phyloP scores from a whole-genome alignment of 2,329 filamentous ascomycete species.

The Trichoderma gracile region DNA sequence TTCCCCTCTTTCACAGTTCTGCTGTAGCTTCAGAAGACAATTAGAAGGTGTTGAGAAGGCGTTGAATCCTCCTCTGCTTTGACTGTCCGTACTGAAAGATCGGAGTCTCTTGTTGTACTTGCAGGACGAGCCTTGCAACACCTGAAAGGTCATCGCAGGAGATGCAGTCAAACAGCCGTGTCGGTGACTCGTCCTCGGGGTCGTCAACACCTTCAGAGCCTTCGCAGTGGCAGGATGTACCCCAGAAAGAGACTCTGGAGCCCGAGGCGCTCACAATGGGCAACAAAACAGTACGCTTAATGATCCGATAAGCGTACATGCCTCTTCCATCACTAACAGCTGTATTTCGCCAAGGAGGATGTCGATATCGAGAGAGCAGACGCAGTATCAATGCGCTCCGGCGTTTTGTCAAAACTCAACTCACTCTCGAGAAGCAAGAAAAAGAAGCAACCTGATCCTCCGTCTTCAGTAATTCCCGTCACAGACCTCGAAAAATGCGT shows the following conservation, averaged over 20 bases:
- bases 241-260: background rate
- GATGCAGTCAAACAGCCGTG: background rate
- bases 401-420: background rate
- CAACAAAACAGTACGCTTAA: background rate
- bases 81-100: background rate
- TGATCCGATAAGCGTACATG: background rate
- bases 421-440: background rate
- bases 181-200: background rate
- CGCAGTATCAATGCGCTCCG: background rate
- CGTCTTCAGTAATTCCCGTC: background rate
- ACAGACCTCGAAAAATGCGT: constrained; percentile 18
- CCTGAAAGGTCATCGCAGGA: background rate
- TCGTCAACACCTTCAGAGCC: constrained; percentile 4
- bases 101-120: background rate
- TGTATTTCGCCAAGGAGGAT: background rate
- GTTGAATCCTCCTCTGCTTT: background rate
- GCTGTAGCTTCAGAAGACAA: background rate
- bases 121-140: background rate
- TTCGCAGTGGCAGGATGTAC: background rate
- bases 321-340: background rate
- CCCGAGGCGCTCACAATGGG: background rate
- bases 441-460: background rate
- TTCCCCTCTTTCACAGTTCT: background rate
- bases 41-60: background rate
- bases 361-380: constrained; percentile 13